These are phyloP conservation scores for Colletotrichum caudatum DNA, from an alignment of 2,329 filamentous ascomycete species.

Conservation along the genomic window DNA sequence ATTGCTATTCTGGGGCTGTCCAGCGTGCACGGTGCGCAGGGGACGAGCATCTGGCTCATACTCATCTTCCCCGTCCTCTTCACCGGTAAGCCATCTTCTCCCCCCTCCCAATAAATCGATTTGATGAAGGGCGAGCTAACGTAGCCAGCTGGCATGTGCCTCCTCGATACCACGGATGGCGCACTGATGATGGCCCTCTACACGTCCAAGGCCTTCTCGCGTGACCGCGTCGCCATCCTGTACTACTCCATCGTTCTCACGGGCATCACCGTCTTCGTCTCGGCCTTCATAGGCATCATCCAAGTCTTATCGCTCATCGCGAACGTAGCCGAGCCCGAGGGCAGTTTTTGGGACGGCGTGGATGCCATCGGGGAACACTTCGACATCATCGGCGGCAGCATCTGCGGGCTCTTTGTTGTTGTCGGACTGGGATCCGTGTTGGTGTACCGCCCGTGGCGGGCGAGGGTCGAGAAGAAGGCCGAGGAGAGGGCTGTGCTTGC, in stretches of 20 bases:
- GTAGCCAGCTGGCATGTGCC: constrained; percentile 84
- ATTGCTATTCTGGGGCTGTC: constrained; percentile 92
- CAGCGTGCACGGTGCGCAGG: constrained; percentile 85
- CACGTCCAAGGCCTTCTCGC: constrained; percentile 80
- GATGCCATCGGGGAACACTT: constrained; percentile 81
- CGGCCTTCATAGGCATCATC: constrained; percentile 85
- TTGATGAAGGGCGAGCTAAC: constrained; percentile 26
- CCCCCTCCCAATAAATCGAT: no score
- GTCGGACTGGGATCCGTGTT: constrained; percentile 80
- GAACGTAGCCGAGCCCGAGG: constrained; percentile 79
- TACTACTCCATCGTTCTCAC: constrained; percentile 95
- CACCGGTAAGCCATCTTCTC: constrained; percentile 68
- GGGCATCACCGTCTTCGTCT: constrained; percentile 83
- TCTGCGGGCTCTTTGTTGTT: constrained; percentile 86
- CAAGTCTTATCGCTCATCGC: constrained; percentile 84
- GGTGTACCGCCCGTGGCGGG: constrained; percentile 83
- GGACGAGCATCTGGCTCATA: constrained; percentile 94
- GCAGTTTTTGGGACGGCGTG: constrained; percentile 92
- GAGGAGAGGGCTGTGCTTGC: constrained; percentile 8
- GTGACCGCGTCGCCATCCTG: constrained; percentile 87
- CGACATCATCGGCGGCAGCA: constrained; percentile 86
- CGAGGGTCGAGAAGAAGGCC: constrained; percentile 54
- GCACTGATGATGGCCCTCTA: constrained; percentile 97
- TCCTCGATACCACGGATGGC: constrained; percentile 92
- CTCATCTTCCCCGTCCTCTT: constrained; percentile 91